Conservation (phyloP, 192 early-diverging fungal species). For the Coemansia sp. region DNA sequence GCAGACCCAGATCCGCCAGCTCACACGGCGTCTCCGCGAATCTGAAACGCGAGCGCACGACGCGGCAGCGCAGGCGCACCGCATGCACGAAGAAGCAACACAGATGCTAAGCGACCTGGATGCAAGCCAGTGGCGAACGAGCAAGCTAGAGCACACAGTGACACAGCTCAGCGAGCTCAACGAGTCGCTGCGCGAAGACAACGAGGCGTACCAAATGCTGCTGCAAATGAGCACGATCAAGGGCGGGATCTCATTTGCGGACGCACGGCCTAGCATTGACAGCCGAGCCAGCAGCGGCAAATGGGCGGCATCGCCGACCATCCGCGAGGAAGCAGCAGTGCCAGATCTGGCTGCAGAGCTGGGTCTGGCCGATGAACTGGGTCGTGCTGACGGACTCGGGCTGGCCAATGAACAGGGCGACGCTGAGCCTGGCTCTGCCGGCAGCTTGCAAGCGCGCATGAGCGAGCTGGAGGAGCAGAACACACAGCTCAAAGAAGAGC, state of each 20-base stretch:
- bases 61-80: conserved; percentile 23
- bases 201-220: conserved; percentile 76
- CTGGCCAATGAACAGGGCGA: background rate
- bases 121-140: conserved; percentile 19
- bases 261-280: conserved; percentile 42
- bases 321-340: conserved; percentile 13
- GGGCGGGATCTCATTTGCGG: conserved; percentile 65
- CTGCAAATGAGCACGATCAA: conserved; percentile 78
- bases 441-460: conserved; percentile 16
- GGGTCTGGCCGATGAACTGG: conserved; percentile 29
- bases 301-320: conserved; percentile 19
- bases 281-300: conserved; percentile 45
- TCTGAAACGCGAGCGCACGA: conserved; percentile 36
- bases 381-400: background rate
- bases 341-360: conserved; percentile 52
- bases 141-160: conserved; percentile 58
- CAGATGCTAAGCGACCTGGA: conserved; percentile 24
- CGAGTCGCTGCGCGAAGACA: conserved; percentile 71
- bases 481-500: conserved; percentile 42
- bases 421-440: background rate
- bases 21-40: conserved; percentile 34
- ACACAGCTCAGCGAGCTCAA: conserved; percentile 65
- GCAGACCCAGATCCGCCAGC: conserved; percentile 30
- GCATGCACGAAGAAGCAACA: conserved; percentile 27
- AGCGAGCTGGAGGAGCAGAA: conserved; percentile 39